phyloP scores from a whole-genome alignment of 2,329 filamentous ascomycete genomes.

The Mycosphaerella sp. region DNA sequence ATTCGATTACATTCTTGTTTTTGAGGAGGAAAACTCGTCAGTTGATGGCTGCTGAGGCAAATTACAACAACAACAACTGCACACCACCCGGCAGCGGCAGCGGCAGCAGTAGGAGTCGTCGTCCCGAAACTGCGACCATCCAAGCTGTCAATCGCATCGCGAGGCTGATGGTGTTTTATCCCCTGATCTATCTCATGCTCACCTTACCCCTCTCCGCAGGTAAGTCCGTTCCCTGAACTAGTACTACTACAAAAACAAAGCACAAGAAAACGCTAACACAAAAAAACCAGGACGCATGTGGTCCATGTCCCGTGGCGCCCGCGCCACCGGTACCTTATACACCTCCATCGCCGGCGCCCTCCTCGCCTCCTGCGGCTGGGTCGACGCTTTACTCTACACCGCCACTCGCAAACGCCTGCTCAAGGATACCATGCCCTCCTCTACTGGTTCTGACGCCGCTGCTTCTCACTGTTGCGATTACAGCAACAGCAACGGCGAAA shows the following conservation, averaged over 20 bases:
- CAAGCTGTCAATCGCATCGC: slow-evolving; percentile 37
- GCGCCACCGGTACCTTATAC: slow-evolving; percentile 33
- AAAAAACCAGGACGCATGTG: slow-evolving; percentile 49
- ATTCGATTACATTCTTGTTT: slow-evolving; percentile 35
- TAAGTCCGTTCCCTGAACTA: background rate
- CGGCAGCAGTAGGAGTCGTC: too few species aligned
- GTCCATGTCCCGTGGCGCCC: slow-evolving; percentile 49
- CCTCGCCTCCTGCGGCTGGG: slow-evolving; percentile 53
- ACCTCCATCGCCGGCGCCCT: slow-evolving; percentile 50
- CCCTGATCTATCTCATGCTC: slow-evolving; percentile 62
- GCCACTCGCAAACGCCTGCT: slow-evolving; percentile 52
- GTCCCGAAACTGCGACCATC: slow-evolving; percentile 17
- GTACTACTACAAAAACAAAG: background rate
- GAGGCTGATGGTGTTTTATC: slow-evolving; percentile 60
- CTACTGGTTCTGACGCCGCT: background rate
- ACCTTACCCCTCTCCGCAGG: slow-evolving; percentile 57
- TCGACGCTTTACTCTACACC: slow-evolving; percentile 54
- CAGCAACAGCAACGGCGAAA: too few species aligned
- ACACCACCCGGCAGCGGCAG: too few species aligned
- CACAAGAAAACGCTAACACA: slow-evolving; percentile 1
- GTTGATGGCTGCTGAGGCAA: slow-evolving; percentile 10
- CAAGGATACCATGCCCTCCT: slow-evolving; percentile 33
- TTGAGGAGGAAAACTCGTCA: slow-evolving; percentile 27
- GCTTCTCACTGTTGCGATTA: background rate
- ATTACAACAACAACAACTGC: too few species aligned